phyloP scores from a whole-genome alignment of 768 basidiomycete genomes.

The Russula dissimulans region DNA sequence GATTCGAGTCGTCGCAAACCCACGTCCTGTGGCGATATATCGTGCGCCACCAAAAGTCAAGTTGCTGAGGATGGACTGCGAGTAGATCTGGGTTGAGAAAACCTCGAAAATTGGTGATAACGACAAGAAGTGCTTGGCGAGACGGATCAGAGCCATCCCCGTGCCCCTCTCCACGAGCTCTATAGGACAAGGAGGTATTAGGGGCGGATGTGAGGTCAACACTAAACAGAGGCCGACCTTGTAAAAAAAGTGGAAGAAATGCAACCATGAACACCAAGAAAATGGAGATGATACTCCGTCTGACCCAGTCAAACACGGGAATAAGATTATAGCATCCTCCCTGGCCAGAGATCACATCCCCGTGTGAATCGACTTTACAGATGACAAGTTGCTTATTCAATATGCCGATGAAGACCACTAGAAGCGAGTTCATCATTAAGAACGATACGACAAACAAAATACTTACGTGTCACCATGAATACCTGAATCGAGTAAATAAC shows the following conservation, averaged over 20 bases:
- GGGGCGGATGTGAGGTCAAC: neutral
- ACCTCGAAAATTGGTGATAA: conserved; percentile 97
- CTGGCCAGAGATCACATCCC: conserved; percentile 75
- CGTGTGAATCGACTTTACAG: conserved; percentile 74
- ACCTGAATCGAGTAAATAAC: conserved; percentile 97
- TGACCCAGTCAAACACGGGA: conserved; percentile 97
- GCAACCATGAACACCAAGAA: conserved; percentile 99
- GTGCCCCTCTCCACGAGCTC: conserved; percentile 96
- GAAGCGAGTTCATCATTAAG: neutral
- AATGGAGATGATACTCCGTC: conserved; percentile 91
- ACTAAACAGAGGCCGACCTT: conserved; percentile 47
- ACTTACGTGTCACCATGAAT: conserved; percentile 91
- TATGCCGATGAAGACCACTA: conserved; percentile 91
- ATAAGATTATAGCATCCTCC: conserved; percentile 92
- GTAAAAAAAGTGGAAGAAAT: conserved; percentile 91
- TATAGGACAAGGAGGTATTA: conserved; percentile 24
- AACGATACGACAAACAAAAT: neutral
- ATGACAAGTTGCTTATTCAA: conserved; percentile 89
- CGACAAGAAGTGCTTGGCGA: conserved; percentile 94
- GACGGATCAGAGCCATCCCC: conserved; percentile 85
- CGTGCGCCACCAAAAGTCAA: conserved; percentile 96
- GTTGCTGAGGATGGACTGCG: conserved; percentile 93
- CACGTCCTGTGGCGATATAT: conserved; percentile 98
- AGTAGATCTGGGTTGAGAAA: conserved; percentile 98
- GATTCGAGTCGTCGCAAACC: conserved; percentile 94